Base-by-base conservation (phyloP, 495 filamentous ascomycete species). In the Penicillium cinerascens region DNA sequence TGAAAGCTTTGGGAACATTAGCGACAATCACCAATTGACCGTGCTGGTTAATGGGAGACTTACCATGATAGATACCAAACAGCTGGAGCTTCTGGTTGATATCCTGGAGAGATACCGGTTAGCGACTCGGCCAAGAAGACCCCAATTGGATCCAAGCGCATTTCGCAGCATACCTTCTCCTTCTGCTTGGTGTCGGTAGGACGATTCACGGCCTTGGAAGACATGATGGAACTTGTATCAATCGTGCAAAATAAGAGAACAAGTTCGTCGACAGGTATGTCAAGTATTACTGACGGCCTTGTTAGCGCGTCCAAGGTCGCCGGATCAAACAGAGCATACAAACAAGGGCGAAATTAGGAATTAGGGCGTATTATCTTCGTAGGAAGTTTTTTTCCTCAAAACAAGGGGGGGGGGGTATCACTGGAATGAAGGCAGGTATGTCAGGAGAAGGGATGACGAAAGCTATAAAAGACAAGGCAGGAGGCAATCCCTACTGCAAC, bases 1-100 rank as follows among this genome's bases (percentile, higher is more conserved):
- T 79, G 75, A 98, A 97, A 33, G 88, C 93, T 88, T 55, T 40
- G 39, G 20, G 48, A 29, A 18, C 22, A 15, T 52, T 36, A 48
- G 42, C 47, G 18, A 35, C 11, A 35, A n/a, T 36, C 4, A 20
- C 36, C 44, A 10, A 55, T 50, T 46, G 35, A 22, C 20, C 20
- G 22, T 7, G 18, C 4, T 33, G 15, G 15, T 18, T 3, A 2
- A n/a, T 39, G 13, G 37, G 41, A 16, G 27, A 29, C 75, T 51
- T 76, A 87, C 86, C 86, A 60, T 82, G 82, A 68, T 84, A 81
- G 67, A 97, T 97, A 64, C 95, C 93, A 66, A 92, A 97, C 20
- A 97, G 72, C 70, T 96, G 93, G 40, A 98, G 84, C 77, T 98
- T 98, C 58, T 83, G 80, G 70, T 96, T 95, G 66, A 98, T 86